A percentile compares a stretch with the other conserved stretches of the same genome.
Conservation (phyloP, 768 basidiomycete species). For the Tricholoma terreum region DNA sequence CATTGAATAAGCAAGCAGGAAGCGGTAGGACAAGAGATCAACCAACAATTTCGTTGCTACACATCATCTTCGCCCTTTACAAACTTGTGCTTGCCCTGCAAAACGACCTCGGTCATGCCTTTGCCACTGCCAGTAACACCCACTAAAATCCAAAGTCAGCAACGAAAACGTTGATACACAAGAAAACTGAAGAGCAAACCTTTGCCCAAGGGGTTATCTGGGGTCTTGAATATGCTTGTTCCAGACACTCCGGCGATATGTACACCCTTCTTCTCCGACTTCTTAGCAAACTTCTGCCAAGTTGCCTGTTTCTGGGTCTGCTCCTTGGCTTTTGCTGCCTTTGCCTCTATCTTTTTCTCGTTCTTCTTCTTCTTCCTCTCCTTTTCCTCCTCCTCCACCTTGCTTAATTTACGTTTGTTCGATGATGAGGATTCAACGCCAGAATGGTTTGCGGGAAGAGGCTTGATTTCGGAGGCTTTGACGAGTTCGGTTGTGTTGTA, state of each 20-base stretch:
- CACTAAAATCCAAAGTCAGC: constrained; percentile 43
- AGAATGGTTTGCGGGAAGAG: constrained; percentile 58
- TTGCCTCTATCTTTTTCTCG: constrained; percentile 85
- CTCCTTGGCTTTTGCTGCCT: constrained; percentile 85
- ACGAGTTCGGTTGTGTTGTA: constrained; percentile 91
- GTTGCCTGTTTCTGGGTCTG: constrained; percentile 78
- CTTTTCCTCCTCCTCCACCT: constrained; percentile 82
- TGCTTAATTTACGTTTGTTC: constrained; percentile 75
- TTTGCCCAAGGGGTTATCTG: constrained; percentile 84
- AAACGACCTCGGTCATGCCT: constrained; percentile 79
- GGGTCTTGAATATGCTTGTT: constrained; percentile 92
- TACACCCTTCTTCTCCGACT: constrained; percentile 89
- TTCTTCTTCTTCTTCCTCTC: constrained; percentile 93
- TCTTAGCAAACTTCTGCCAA: constrained; percentile 96
- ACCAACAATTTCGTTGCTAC: constrained; percentile 16
- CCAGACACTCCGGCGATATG: constrained; percentile 86
- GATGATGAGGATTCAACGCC: constrained; percentile 39
- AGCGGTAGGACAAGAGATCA: background rate
- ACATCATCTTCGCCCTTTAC: constrained; percentile 44
- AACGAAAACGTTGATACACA: constrained; percentile 4
- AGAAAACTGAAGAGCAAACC: constrained; percentile 48
- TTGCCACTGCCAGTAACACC: constrained; percentile 91
- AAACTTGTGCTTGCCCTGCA: constrained; percentile 77
- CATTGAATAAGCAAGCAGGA: background rate
- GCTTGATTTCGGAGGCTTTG: constrained; percentile 66